Base-by-base conservation (phyloP, 257 asterid genomes). In the Marsdenia floribunda region DNA sequence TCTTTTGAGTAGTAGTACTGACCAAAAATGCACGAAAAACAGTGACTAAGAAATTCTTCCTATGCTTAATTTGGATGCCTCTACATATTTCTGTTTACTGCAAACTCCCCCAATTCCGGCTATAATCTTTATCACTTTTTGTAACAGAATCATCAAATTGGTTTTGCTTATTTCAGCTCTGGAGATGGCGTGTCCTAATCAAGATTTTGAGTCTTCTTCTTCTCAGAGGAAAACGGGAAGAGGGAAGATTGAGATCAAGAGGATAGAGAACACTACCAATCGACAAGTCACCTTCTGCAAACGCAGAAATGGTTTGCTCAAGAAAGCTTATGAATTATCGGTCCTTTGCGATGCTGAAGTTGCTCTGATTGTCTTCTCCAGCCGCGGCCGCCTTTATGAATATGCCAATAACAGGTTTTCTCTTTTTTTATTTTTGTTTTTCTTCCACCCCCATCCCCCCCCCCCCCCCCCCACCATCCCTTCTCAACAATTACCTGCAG, bases 251-350 rank as follows among this genome's bases (percentile, higher is more conserved):
- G 90, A 89, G 81, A 92, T 92, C 87, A 92, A 92, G 85, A 84
- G 96, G 87, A 92, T 92, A 0, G 97, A 92, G 70, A 90, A 92
- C 90, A 92, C 93, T 0, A 89, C 98, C 0, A 92, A 90, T 80
- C 88, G 98, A 53, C 98, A 92, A 73, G 98, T 90, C 38, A 92
- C 97, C 55, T 92, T 92, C 76, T 92, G 98, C 82, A 92, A 92
- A 52, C 91, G 98, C 44, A 83, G 97, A 21, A 92, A 92, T 70
- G 98, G 98, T 0, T 73, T 92, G 14, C 89, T 92, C 12, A 92
- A 92, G 87, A 92, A 92, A 83, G 98, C 98, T 12, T 92, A 92
- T 54, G 98, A 92, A 82, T 76, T 92, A 18, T 92, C 98, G 8
- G 97, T 92, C 3, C 76, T 92, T 26, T 92, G 98, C 69, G 98